phyloP scores from a whole-genome alignment of 1,284 basidiomycete species.

The Boletus austroedulis region DNA sequence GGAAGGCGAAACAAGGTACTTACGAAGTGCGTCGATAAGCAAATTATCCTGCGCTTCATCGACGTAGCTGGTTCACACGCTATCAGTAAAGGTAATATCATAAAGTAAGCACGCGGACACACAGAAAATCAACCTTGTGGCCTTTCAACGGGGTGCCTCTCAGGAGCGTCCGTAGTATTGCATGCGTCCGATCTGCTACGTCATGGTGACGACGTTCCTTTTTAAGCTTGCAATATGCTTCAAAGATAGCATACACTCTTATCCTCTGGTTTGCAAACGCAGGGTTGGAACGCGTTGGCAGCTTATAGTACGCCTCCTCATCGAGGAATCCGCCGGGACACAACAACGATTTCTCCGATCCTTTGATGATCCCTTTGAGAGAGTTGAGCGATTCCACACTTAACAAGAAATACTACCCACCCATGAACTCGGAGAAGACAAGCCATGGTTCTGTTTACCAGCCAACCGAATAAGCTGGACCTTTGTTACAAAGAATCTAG shows the following conservation, averaged over 20 bases:
- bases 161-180: slow-evolving; percentile 44
- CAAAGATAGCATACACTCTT: slow-evolving; percentile 55
- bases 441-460: slow-evolving; percentile 51
- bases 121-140: slow-evolving; percentile 57
- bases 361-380: slow-evolving; percentile 60
- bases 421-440: slow-evolving; percentile 69
- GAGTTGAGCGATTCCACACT: not conserved
- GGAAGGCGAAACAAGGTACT: slow-evolving; percentile 12
- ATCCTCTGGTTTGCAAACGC: slow-evolving; percentile 52
- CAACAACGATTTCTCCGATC: slow-evolving; percentile 51
- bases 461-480: not conserved
- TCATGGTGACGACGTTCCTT: slow-evolving; percentile 49
- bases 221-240: slow-evolving; percentile 51
- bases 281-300: slow-evolving; percentile 52
- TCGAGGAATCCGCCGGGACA: slow-evolving; percentile 42
- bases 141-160: slow-evolving; percentile 36
- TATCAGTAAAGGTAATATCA: not conserved
- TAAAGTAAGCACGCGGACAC: slow-evolving; percentile 19
- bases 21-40: slow-evolving; percentile 62
- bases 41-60: slow-evolving; percentile 75
- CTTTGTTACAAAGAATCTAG: not conserved
- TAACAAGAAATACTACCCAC: slow-evolving; percentile 30
- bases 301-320: slow-evolving; percentile 42
- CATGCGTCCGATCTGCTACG: slow-evolving; percentile 63
- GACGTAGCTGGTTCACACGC: slow-evolving; percentile 49